Evolutionary conservation across 148 eudicot species (phyloP).

Genomic region (Camellia japonica): DNA sequence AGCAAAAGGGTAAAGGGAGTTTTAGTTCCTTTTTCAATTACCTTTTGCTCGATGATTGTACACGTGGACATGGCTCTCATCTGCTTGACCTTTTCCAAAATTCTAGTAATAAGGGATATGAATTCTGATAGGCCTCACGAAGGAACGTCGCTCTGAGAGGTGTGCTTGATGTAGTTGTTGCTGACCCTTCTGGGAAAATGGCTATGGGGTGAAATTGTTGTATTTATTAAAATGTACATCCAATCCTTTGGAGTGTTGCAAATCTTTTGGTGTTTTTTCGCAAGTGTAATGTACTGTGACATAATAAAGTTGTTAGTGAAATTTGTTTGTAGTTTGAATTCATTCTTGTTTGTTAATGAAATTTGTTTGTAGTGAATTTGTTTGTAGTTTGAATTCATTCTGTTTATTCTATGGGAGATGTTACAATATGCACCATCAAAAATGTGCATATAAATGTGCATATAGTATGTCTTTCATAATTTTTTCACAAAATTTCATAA

Average conservation of each 20-base stretch:
- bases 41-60: slow-evolving; percentile 7
- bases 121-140: background rate
- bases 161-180: background rate
- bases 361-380: background rate
- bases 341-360: background rate
- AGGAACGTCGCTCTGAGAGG: background rate
- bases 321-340: background rate
- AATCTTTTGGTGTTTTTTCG: background rate
- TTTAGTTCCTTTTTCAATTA: background rate
- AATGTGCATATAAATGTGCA: too few relatives aligned
- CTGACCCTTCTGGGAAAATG: background rate
- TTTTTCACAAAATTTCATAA: too few relatives aligned
- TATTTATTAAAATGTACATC: background rate
- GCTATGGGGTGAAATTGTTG: background rate
- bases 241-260: background rate
- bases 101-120: background rate
- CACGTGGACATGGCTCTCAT: background rate
- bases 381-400: background rate
- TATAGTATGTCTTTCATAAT: too few relatives aligned
- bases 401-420: too few relatives aligned
- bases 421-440: too few relatives aligned
- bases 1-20: background rate
- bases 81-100: background rate
- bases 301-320: background rate
- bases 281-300: background rate